Base-by-base conservation (phyloP, 805 yeast genomes). In the Lipomyces anomalus region DNA sequence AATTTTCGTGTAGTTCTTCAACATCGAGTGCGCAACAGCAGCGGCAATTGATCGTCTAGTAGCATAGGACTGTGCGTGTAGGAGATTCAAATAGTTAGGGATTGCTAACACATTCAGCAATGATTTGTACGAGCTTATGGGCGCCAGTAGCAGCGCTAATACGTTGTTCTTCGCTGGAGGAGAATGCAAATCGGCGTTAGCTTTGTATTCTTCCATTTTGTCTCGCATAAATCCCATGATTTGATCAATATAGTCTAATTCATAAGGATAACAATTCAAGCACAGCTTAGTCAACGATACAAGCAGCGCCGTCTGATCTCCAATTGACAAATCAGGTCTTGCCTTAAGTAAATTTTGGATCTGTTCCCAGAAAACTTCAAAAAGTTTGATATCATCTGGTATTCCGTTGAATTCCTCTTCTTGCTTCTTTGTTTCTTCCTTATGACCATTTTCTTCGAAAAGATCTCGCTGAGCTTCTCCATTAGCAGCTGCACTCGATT, bases 341-440 rank as follows among this genome's bases (percentile, higher is more conserved):
- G 71, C 64, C 39, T 76, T 70, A 43, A 72, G 70, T 28, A 88
- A 61, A 37, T 72, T 73, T 28, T 70, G 62, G 47, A 84, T 73
- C 61, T 84, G 85, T 9, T 66, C 63, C 79, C 88, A 80, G 61
- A 88, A 82, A 16, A 72, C 71, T 30, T 71, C 72, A 59, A 88
- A 85, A 29, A 85, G 62, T 42, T 69, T 61, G 42, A 60, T 50
- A 40, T 54, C 57, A 3, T 47, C 52, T 16, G 55, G 57, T 37
- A 47, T 44, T n/a, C 48, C 22, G 16, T 46, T 33, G 30, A 40
- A 26, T 35, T 53, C 50, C 35, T 38, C 30, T 13, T 47, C 53
- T 16, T 41, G 37, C n/a, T 26, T 42, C 4, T 40, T 44, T 11
- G 48, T 56, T 6, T 38, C 48, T 34, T 48, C 52, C 6, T 47